Base-by-base conservation (phyloP, 345 rosid genomes). In the Balakata baccata region DNA sequence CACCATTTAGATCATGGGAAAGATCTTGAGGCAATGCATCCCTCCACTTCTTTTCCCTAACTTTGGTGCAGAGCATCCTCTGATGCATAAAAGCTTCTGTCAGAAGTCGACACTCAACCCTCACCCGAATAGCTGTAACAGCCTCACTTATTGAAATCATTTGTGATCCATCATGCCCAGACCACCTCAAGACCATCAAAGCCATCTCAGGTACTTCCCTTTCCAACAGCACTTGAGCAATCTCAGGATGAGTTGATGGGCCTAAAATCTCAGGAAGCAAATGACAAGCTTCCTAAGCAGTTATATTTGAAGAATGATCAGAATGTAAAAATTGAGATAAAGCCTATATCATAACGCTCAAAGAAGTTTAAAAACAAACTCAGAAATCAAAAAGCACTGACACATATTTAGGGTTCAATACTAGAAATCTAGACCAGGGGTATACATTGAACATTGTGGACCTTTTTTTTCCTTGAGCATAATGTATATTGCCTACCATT, bases 21-120 rank as follows among this genome's bases (percentile, higher is more conserved):
- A 75, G 56, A 72, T 78, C 79, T 57, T 50, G 81, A 46, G 50
- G 80, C 12, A 66, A 66, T 76, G 79, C 90, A 81, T 70, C 74
- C 75, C 81, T 90, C 73, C 81, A 70, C 75, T 85, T 86, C 53
- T 73, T 82, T 83, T 90, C 96, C 82, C 82, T 86, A 49, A 89
- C 81, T 86, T 87, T 89, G 71, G 84, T 62, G 83, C 95, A 91
- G 62, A 91, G 86, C 82, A 82, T 77, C 74, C 97, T 90, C 85
- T 93, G 99, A 83, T 87, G 84, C 77, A 89, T 86, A 78, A 93
- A 93, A 51, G 99, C 96, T 84, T 96, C 99, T 37, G 92, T 96
- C 81, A 96, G 51, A 77, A 96, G 96, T 41, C 91, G 97, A 81
- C 96, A 90, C 82, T 89, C 97, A 77, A 96, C 82, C 78, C 98